Evolutionary conservation across 352 stramenopile species (phyloP), one percentile per base, ranked within the genome.

Genomic region (Aphanomyces astaci): DNA sequence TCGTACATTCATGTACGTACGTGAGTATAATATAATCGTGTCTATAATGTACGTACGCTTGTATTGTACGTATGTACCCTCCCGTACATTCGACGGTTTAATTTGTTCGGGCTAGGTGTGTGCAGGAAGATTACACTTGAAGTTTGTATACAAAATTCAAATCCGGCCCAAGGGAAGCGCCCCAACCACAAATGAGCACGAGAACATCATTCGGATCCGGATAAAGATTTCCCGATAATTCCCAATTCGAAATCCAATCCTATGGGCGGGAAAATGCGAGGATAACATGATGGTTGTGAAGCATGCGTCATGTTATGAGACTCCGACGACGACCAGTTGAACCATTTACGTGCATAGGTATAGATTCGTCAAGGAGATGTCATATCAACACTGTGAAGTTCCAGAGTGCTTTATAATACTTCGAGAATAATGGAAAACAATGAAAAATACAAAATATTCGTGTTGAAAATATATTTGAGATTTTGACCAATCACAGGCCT

Each of bases 121-220:
- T 17, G 11, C 10, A n/a, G 22, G 7, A 64, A 31, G 55, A 55
- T 31, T 64, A 52, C 28, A 68, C 45, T 68, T 68, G 62, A 40
- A 43, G 17, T 62, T 68, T 68, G 62, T 68, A 68, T 68, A n/a
- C 27, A 62, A 25, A 53, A 53, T 53, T 53, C 45, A 53, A 53
- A 53, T 27, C 4, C 22, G 19, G 4, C 13, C 45, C 22, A n/a
- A 25, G 19, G 45, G 45, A n/a, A 53, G 45, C 22, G 45, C 22
- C 22, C 13, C 45, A 53, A 53, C 45, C 45, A 53, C 45, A 53
- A 25, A 17, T 46, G 9, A 17, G 45, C 13, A 25, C 13, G 19
- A 53, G 45, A 53, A 53, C 45, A 53, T 25, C 39, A 46, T 17
- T 46, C 17, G 9, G 17, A 27, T 25, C 45, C 13, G 22, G 22